Base-by-base conservation (phyloP, 2,329 filamentous ascomycete genomes). In the Zasmidium citrigriseum region DNA sequence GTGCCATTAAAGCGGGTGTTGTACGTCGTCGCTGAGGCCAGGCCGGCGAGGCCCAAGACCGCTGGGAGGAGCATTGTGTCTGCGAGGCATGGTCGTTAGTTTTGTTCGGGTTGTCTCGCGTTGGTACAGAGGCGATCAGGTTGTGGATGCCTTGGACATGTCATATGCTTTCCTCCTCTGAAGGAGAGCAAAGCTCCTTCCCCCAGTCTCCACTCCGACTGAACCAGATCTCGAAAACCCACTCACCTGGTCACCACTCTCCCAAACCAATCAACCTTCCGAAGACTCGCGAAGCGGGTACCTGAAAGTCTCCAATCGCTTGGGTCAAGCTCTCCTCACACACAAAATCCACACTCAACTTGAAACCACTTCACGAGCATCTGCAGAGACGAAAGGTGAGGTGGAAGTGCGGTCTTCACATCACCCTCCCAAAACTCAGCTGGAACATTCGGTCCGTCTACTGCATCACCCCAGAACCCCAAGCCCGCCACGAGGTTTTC, bases 1-100 rank as follows among this genome's bases (percentile, higher is more conserved):
- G 85, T 82, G 45, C 79, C 76, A 4, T 75, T 66, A 64, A 83
- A 84, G 46, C 75, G 76, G 0, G 82, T 84, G 12, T 77, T 58
- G 63, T 83, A 83, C 10, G 77, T 55, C 0, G 48, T 64, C 10
- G 60, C 64, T 14, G 27, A 25, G 9, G 41, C 29, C 11, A 41
- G 46, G 29, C n/a, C 9, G 21, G 47, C 9, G 16, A 47, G 45
- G 16, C 47, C 22, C 14, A 53, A 12, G 20, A 49, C 16, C 18
- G 25, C 24, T 4, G 48, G 1, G 41, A 46, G 21, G 46, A 46
- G 54, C 46, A 49, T 50, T 7, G 24, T 41, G 21, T n/a, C 53
- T 55, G 20, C n/a, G n/a, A n/a, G 10, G 7, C 52, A 54, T 54
- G 29, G 11, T 54, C 11, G 21, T 45, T 18, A 41, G 34, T n/a